phyloP scores from a whole-genome alignment of 129 eudicot genomes.

The Helichrysum umbraculigerum region DNA sequence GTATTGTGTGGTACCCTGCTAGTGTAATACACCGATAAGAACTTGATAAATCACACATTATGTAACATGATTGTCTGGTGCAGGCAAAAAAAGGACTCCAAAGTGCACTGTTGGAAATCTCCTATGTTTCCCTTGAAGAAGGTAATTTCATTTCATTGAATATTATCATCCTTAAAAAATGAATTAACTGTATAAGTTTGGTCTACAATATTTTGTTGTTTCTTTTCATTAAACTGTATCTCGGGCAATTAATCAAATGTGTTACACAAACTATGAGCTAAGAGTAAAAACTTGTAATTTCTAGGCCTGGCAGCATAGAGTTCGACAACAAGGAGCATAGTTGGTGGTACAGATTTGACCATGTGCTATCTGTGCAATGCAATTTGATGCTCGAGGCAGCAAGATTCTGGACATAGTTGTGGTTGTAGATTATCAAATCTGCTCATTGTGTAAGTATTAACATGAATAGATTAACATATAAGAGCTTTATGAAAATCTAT shows the following conservation, averaged over 20 bases:
- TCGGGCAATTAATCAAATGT: not conserved
- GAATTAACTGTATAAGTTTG: not conserved
- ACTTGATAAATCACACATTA: slow-evolving; percentile 10
- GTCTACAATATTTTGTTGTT: not conserved
- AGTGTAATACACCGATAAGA: not conserved
- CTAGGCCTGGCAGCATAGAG: slow-evolving; percentile 77
- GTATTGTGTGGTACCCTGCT: too few species aligned
- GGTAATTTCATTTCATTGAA: slow-evolving; percentile 40
- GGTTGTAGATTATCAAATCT: slow-evolving; percentile 5
- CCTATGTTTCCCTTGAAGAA: slow-evolving; percentile 64
- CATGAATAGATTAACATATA: slow-evolving; percentile 13
- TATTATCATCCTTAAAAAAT: not conserved
- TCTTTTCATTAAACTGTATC: not conserved
- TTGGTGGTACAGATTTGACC: slow-evolving; percentile 42
- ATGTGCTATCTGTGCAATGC: not conserved
- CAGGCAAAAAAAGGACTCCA: slow-evolving; percentile 47
- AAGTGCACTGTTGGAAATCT: slow-evolving; percentile 76
- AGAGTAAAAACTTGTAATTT: not conserved
- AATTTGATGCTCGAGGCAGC: not conserved
- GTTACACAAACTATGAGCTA: not conserved
- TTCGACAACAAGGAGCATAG: slow-evolving; percentile 45
- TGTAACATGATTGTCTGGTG: slow-evolving; percentile 14
- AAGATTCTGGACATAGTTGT: slow-evolving; percentile 4
- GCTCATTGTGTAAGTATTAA: slow-evolving; percentile 30
- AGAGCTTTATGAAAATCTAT: slow-evolving; percentile 19